Evolutionary conservation across 1,139 yeast genomes (phyloP).

Genomic region (Groenewaldozyma auringiensis): DNA sequence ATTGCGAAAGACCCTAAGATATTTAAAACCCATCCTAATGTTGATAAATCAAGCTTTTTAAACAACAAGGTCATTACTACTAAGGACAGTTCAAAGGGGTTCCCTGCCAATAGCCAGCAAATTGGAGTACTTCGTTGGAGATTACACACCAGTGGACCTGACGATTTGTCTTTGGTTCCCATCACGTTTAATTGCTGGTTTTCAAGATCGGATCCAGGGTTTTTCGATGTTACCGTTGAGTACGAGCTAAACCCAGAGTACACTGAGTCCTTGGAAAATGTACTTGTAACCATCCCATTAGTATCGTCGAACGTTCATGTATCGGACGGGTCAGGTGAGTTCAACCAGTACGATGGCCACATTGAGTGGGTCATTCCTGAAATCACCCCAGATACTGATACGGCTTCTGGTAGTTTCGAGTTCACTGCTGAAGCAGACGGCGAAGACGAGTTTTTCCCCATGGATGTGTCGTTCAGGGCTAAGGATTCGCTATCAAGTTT

Average conservation of each 20-base stretch:
- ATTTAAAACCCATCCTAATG: slow-evolving; percentile 93
- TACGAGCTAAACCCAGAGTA: slow-evolving; percentile 57
- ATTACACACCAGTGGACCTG: slow-evolving; percentile 33
- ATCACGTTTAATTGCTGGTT: slow-evolving; percentile 82
- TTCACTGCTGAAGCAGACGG: slow-evolving; percentile 64
- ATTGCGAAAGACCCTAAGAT: slow-evolving; percentile 47
- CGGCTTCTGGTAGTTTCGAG: slow-evolving; percentile 68
- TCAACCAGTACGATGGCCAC: slow-evolving; percentile 35
- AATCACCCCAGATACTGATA: slow-evolving; percentile 32
- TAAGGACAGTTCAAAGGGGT: slow-evolving; percentile 68
- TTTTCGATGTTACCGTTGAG: slow-evolving; percentile 76
- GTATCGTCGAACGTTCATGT: slow-evolving; percentile 52
- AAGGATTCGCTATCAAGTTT: slow-evolving; percentile 34
- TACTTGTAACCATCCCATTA: slow-evolving; percentile 59
- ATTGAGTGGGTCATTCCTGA: slow-evolving; percentile 35
- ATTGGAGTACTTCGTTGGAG: slow-evolving; percentile 88
- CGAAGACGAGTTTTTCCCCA: slow-evolving; percentile 87
- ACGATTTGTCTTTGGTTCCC: slow-evolving; percentile 54
- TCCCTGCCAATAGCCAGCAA: slow-evolving; percentile 87
- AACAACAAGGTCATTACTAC: slow-evolving; percentile 54
- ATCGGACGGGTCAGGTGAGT: slow-evolving; percentile 30
- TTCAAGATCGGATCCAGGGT: slow-evolving; percentile 46
- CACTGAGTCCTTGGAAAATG: slow-evolving; percentile 45
- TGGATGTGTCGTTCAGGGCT: slow-evolving; percentile 50
- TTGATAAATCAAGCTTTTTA: slow-evolving; percentile 67